Evolutionary conservation across 495 filamentous ascomycete genomes (phyloP), one percentile per base, ranked within the genome.

Genomic region (Daldinia concentrica): DNA sequence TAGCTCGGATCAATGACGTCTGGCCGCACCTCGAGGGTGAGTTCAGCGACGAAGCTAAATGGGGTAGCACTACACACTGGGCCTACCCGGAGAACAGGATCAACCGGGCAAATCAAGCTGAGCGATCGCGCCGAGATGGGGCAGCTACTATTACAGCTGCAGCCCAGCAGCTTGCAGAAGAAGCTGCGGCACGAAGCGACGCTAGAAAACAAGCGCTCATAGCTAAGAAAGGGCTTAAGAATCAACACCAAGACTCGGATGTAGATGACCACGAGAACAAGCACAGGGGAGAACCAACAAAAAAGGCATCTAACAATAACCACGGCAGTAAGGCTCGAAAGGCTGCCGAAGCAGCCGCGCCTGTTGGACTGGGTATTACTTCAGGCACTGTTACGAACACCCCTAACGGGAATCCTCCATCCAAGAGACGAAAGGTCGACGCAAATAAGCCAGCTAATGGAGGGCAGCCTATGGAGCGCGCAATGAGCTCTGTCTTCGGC

Each of bases 11-110:
- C 70, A 92, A 98, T 69, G 89, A 90, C 43, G 88, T 94, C 22
- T 96, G 88, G 82, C 90, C 91, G 14, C 90, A 92, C 80, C 88
- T 98, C 58, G 91, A 94, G 60, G 82, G 84, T 51, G 95, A 98
- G 77, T 91, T 98, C 77, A 97, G 94, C 82, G 94, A 97, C 37
- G 92, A 98, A 77, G 93, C 96, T 59, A 91, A 96, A 75, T 88
- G 92, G 76, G 95, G 95, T 30, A 98, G 93, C 78, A 86, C 90
- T 57, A 92, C 88, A 58, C 95, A 99, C 77, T 99, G 95, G 95
- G 95, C 95, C 58, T 98, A 98, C 80, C 89, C 88, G 8, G 94
- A 97, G 69, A 95, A 96, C 60, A 87, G 89, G 72, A 82, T 87
- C 22, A 91, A 91, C 73, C 85, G 88, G 67, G 80, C 86, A 12